Conservation (phyloP, 106 monocot species). For the Allium sativum region DNA sequence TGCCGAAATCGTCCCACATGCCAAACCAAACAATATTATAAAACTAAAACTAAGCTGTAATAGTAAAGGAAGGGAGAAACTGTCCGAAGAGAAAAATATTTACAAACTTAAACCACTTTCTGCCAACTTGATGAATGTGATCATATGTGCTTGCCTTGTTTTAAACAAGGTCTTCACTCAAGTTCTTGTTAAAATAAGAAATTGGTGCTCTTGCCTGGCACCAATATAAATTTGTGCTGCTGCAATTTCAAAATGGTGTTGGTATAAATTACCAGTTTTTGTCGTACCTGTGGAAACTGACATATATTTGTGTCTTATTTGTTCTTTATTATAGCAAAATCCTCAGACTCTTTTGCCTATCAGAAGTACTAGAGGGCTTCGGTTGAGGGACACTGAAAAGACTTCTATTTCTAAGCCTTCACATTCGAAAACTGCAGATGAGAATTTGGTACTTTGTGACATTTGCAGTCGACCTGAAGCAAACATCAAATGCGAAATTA, state of each 20-base stretch:
- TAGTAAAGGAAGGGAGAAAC: conserved; percentile 7
- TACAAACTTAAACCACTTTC: too few species aligned
- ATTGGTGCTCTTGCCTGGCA: too few species aligned
- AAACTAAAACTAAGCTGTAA: conserved; percentile 46
- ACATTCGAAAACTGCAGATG: conserved; percentile 32
- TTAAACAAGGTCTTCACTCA: too few species aligned
- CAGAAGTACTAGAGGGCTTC: conserved; percentile 18
- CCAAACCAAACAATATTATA: conserved; percentile 23
- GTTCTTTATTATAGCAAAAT: conserved; percentile 20
- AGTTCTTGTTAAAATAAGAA: too few species aligned
- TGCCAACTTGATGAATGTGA: too few species aligned
- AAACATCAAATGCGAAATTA: too few species aligned
- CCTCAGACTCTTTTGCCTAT: conserved; percentile 14
- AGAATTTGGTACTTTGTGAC: conserved; percentile 50
- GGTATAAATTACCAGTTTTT: too few species aligned
- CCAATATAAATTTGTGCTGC: too few species aligned
- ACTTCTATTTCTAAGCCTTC: conserved; percentile 37
- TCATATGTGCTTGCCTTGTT: too few species aligned
- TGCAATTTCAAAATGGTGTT: too few species aligned
- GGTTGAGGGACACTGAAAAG: conserved; percentile 43
- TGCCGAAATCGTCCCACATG: conserved; percentile 13
- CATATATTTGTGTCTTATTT: neutral
- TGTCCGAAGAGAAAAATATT: conserved; percentile 16
- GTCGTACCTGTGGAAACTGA: too few species aligned
- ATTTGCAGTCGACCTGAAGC: conserved; percentile 58